phyloP scores from a whole-genome alignment of 2,329 filamentous ascomycete genomes.

The Venturia pyrina region DNA sequence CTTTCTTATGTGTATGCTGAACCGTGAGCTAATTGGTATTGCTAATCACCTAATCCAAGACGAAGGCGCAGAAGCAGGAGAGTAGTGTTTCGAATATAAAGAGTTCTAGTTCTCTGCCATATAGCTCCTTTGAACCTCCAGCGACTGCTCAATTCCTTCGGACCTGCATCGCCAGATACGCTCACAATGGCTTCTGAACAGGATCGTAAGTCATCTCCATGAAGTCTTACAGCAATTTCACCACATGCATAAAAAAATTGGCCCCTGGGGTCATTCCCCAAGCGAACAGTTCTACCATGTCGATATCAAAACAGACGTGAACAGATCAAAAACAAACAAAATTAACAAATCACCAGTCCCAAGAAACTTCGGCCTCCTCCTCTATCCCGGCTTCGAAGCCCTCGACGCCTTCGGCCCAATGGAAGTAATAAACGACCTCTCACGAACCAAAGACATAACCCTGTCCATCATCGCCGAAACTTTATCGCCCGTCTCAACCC shows the following conservation, averaged over 20 bases:
- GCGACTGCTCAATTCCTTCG: not conserved
- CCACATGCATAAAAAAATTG: too few relatives aligned
- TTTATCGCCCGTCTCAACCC: not conserved
- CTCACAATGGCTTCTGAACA: not conserved
- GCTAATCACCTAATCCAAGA: not conserved
- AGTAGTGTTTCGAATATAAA: not conserved
- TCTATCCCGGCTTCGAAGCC: conserved; percentile 8
- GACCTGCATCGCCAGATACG: not conserved
- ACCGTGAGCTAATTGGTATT: not conserved
- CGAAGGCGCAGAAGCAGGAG: not conserved
- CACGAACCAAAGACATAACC: not conserved
- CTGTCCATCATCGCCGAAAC: not conserved
- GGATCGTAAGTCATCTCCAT: not conserved
- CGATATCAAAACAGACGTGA: too few relatives aligned
- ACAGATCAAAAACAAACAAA: not conserved
- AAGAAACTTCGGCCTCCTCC: not conserved
- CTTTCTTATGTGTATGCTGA: not conserved
- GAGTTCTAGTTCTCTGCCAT: not conserved
- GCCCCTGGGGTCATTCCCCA: too few relatives aligned
- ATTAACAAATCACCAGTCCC: not conserved
- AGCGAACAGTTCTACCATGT: too few relatives aligned
- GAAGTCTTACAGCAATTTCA: not conserved
- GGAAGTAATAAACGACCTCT: conserved; percentile 6
- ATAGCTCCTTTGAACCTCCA: not conserved
- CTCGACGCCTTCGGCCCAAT: conserved; percentile 11